Evolutionary conservation across 2,329 filamentous ascomycete species (phyloP), one percentile per base, ranked within the genome.

Genomic region (Beauveria rudraprayagi): DNA sequence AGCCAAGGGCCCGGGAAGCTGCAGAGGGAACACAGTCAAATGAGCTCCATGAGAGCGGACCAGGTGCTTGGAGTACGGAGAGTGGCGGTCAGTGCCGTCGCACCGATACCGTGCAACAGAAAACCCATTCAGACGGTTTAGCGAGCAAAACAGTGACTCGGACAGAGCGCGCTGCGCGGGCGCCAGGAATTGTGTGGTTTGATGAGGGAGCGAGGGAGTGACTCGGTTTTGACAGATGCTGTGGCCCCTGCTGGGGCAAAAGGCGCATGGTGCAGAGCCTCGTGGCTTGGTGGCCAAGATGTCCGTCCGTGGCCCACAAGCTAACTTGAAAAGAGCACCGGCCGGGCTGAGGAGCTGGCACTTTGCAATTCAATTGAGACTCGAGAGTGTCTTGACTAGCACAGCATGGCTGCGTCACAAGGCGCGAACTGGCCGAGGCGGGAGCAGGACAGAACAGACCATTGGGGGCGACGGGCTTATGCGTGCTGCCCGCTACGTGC

Each of bases 381-480:
- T 37, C 34, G 14, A 37, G 19, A 17, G 9, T 24, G 28, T 37
- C 26, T 34, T 17, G 28, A 19, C 24, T 56, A n/a, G 24, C 37
- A 47, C n/a, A 28, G 16, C 16, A 54, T 17, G 34, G 46, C 40
- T 47, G 43, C 55, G 28, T 30, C 55, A 57, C 55, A 48, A 34
- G 56, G 56, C 55, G 43, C 43, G 43, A 47, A 26, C 54, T 22
- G 41, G 22, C 26, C 26, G 11, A 40, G 46, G 17, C 22, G 46
- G n/a, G 54, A 59, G 16, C 26, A 57, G 55, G 43, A 17, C 44
- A 44, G 30, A 11, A 24, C 34, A 51, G 22, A 51, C 28, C 46
- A 41, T 59, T 61, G 60, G 60, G 60, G 60, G 60, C 56, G 63
- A 57, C 61, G 56, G 61, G 62, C 61, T 57, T 61, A 61, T 60